These are phyloP conservation scores for Ustilago vetiveriae DNA, from an alignment of 1,284 basidiomycete genomes.

Conservation along the genomic window DNA sequence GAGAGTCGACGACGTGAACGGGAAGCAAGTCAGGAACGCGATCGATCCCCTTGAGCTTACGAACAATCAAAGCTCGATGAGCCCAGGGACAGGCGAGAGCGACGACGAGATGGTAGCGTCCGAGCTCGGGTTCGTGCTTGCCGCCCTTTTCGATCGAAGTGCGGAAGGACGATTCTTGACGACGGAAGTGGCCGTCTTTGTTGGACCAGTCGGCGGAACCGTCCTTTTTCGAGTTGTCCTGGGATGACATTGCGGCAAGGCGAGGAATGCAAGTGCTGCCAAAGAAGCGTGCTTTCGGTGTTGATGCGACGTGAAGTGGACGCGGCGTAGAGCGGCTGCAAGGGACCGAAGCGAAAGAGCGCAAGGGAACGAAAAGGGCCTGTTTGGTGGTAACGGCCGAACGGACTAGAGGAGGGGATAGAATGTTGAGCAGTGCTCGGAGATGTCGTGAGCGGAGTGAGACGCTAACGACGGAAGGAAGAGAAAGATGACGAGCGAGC, in stretches of 20 bases:
- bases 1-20: conserved; percentile 76
- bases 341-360: background rate
- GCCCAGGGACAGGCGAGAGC: conserved; percentile 79
- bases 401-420: background rate
- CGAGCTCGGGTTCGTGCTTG: conserved; percentile 82
- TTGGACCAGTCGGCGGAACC: conserved; percentile 65
- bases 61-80: conserved; percentile 84
- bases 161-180: conserved; percentile 79
- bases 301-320: no score
- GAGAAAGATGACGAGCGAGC: background rate
- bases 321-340: background rate
- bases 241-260: conserved; percentile 1
- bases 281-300: no score
- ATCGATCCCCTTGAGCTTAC: conserved; percentile 91
- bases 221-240: conserved; percentile 47
- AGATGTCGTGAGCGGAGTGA: conserved; percentile 2
- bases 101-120: conserved; percentile 70
- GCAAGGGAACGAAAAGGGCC: background rate
- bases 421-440: conserved; percentile 2
- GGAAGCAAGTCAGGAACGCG: conserved; percentile 76
- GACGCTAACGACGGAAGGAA: background rate
- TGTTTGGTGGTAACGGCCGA: conserved; percentile 5
- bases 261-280: background rate
- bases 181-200: conserved; percentile 83
- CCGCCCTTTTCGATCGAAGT: conserved; percentile 76